These are phyloP conservation scores for Haematococcus sp. DNA, from an alignment of 139 green algal genomes.

Conservation along the genomic window DNA sequence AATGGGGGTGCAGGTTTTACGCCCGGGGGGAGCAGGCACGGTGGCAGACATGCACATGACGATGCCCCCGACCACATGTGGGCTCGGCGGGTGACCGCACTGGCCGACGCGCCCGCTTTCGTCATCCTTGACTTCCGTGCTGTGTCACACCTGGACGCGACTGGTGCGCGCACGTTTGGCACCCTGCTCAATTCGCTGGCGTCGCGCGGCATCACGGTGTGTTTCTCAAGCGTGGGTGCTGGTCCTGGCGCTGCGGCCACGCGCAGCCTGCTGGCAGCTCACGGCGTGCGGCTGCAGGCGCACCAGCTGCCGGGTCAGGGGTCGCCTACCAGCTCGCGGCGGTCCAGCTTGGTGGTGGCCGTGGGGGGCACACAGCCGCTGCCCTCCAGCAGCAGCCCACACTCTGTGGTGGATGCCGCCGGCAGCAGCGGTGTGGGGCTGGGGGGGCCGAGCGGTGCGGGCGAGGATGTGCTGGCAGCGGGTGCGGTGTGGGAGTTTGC, in stretches of 20 bases:
- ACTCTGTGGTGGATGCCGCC: background rate
- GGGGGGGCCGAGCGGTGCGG: background rate
- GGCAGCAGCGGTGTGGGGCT: background rate
- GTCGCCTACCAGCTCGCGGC: background rate
- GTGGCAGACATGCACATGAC: background rate
- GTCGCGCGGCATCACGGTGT: background rate
- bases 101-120: conserved; percentile 27
- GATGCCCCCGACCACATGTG: background rate
- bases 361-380: background rate
- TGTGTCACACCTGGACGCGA: conserved; percentile 74
- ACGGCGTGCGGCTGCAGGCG: background rate
- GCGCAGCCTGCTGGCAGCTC: conserved; percentile 12
- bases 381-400: background rate
- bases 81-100: background rate
- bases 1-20: background rate
- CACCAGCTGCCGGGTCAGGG: background rate
- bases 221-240: background rate
- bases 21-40: background rate
- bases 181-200: conserved; percentile 41
- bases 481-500: conserved; percentile 17
- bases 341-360: background rate
- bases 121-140: conserved; percentile 52
- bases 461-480: background rate
- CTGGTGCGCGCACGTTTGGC: conserved; percentile 67
- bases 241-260: background rate